Evolutionary conservation across 2,329 filamentous ascomycete species (phyloP).

Genomic region (Botrytis squamosa): DNA sequence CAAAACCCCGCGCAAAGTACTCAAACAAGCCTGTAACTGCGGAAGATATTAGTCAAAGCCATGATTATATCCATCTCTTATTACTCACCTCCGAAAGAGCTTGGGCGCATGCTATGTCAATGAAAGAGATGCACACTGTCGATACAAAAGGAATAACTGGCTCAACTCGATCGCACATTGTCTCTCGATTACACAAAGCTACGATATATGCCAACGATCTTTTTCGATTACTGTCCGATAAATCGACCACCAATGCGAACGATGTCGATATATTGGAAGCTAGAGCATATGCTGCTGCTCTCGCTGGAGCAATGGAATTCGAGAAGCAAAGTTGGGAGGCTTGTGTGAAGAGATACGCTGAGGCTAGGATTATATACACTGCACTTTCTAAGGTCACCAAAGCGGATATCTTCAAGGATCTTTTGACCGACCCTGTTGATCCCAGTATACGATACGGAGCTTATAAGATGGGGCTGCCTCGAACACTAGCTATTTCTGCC

Average conservation of each 20-base stretch:
- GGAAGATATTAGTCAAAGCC: slow-evolving; percentile 70
- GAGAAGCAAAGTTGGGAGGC: slow-evolving; percentile 85
- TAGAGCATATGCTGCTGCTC: slow-evolving; percentile 74
- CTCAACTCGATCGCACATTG: slow-evolving; percentile 80
- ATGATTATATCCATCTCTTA: slow-evolving; percentile 78
- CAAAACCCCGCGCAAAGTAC: slow-evolving; percentile 85
- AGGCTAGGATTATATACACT: slow-evolving; percentile 78
- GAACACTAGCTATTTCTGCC: slow-evolving; percentile 76
- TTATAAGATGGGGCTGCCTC: slow-evolving; percentile 84
- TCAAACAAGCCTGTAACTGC: slow-evolving; percentile 70
- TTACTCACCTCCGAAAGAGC: slow-evolving; percentile 85
- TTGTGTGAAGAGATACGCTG: slow-evolving; percentile 73
- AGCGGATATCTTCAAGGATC: slow-evolving; percentile 80
- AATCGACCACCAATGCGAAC: slow-evolving; percentile 61
- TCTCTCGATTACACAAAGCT: slow-evolving; percentile 82
- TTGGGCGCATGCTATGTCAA: slow-evolving; percentile 94
- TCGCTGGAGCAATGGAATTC: slow-evolving; percentile 76
- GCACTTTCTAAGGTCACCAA: slow-evolving; percentile 65
- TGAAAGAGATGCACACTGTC: slow-evolving; percentile 79
- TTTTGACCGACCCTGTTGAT: slow-evolving; percentile 82
- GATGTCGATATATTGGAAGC: slow-evolving; percentile 78
- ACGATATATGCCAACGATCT: slow-evolving; percentile 67
- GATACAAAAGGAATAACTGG: slow-evolving; percentile 78
- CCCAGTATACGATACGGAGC: slow-evolving; percentile 92
- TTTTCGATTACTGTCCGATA: slow-evolving; percentile 63